Conservation (phyloP, 202 grass and related monocot genomes). For the Panicum virgatum region DNA sequence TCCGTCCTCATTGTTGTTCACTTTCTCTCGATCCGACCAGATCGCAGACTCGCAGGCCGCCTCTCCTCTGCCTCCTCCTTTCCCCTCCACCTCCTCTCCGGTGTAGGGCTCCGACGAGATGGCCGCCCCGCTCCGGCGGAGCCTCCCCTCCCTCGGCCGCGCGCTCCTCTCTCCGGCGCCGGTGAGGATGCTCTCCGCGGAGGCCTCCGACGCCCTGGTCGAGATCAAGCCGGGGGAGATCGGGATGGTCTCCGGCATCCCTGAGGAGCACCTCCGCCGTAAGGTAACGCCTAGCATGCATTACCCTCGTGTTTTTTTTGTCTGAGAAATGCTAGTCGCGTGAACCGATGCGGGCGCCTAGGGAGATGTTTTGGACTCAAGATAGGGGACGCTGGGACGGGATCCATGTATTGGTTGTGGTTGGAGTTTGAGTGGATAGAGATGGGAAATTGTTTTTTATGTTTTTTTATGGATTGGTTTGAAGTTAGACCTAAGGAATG, state of each 20-base stretch:
- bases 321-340: neutral
- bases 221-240: slow-evolving; percentile 90
- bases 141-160: slow-evolving; percentile 54
- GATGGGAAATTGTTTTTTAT: neutral
- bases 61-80: neutral
- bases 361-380: slow-evolving; percentile 5
- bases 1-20: neutral
- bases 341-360: slow-evolving; percentile 17
- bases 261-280: slow-evolving; percentile 80
- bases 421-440: slow-evolving; percentile 7
- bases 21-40: slow-evolving; percentile 3
- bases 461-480: neutral
- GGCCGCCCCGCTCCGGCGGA: slow-evolving; percentile 70
- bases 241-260: slow-evolving; percentile 87
- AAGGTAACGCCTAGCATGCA: slow-evolving; percentile 40
- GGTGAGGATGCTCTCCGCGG: slow-evolving; percentile 46
- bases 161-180: slow-evolving; percentile 39
- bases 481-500: neutral
- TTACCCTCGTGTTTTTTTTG: neutral
- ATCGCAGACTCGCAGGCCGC: slow-evolving; percentile 21
- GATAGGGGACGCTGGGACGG: neutral
- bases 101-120: slow-evolving; percentile 48
- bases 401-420: slow-evolving; percentile 2
- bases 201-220: slow-evolving; percentile 66
- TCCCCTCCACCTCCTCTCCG: slow-evolving; percentile 9